Conservation (phyloP, 345 rosid species). For the Eucalyptus cloeziana region DNA sequence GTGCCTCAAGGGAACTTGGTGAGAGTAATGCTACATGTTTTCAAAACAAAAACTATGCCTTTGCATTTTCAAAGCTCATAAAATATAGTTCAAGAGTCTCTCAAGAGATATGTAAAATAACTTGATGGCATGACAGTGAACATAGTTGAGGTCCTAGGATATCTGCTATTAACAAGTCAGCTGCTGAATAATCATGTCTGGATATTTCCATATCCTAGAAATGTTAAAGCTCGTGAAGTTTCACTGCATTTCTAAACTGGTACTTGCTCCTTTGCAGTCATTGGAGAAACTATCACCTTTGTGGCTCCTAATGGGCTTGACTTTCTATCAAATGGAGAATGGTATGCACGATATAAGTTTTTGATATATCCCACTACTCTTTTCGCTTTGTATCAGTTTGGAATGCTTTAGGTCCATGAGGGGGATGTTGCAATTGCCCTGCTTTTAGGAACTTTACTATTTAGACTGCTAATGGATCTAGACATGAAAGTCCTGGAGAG, state of each 20-base stretch:
- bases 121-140: not conserved
- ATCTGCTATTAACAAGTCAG: not conserved
- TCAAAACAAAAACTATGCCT: not conserved
- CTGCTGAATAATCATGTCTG: not conserved
- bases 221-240: not conserved
- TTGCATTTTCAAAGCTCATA: not conserved
- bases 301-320: constrained; percentile 46
- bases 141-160: not conserved
- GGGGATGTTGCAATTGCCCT: not conserved
- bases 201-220: not conserved
- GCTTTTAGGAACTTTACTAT: not conserved
- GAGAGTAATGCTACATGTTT: not conserved
- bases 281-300: constrained; percentile 91
- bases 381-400: not conserved
- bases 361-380: not conserved
- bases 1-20: not conserved
- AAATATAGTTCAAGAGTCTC: not conserved
- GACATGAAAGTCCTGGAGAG: not conserved
- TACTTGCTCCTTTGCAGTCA: constrained; percentile 36
- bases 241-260: not conserved
- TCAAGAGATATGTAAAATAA: not conserved
- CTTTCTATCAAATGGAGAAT: constrained; percentile 95
- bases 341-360: constrained; percentile 26
- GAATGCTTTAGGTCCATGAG: not conserved
- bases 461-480: not conserved